Conservation (phyloP, 2,329 filamentous ascomycete species). For the Sclerotinia glacialis region DNA sequence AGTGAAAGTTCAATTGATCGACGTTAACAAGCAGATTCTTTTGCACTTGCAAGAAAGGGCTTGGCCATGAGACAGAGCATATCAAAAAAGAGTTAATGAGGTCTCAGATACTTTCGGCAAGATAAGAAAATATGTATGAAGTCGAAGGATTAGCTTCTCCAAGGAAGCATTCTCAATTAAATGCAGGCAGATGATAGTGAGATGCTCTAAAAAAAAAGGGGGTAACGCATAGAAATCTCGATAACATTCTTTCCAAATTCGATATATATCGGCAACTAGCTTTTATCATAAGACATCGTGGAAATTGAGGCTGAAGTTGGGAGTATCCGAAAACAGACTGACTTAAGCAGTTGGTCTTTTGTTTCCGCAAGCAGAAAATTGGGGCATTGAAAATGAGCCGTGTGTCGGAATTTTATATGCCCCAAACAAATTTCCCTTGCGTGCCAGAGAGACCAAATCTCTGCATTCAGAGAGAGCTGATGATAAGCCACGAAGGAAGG, state of each 20-base stretch:
- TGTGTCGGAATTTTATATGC: constrained; percentile 2
- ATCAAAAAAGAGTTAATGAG: background rate
- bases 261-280: background rate
- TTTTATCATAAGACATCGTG: background rate
- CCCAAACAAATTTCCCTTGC: background rate
- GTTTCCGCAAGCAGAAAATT: background rate
- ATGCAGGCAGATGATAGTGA: background rate
- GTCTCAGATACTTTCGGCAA: constrained; percentile 14
- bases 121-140: constrained; percentile 2
- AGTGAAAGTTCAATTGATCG: background rate
- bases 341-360: too few relatives aligned
- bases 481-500: constrained; percentile 1
- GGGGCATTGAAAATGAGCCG: constrained; percentile 6
- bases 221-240: background rate
- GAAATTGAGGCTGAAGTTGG: background rate
- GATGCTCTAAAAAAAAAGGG: background rate
- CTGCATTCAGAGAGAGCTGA: background rate
- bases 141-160: too few relatives aligned
- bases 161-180: background rate
- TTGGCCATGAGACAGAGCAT: constrained; percentile 1
- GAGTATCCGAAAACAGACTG: background rate
- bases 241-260: background rate
- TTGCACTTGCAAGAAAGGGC: background rate
- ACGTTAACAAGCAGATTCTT: background rate
- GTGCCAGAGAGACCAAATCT: background rate